Conservation (phyloP, 2,329 filamentous ascomycete species). For the Dryadomyces quercivorus region DNA sequence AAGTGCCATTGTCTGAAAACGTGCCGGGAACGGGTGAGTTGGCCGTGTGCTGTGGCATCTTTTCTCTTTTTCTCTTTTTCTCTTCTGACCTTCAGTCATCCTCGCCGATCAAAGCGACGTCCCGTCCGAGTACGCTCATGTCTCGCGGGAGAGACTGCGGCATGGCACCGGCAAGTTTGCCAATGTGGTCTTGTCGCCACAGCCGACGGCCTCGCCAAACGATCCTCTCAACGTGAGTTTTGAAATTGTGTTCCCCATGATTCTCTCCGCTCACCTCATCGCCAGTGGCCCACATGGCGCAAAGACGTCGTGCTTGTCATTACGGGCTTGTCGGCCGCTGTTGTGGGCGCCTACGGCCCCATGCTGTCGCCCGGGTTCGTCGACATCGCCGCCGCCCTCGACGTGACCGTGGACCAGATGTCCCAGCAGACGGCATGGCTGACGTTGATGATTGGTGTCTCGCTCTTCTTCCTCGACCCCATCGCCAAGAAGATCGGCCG, state of each 20-base stretch:
- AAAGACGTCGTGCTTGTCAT: conserved; percentile 33
- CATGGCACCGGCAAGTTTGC: conserved; percentile 22
- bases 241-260: too few species aligned
- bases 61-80: background rate
- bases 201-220: conserved; percentile 34
- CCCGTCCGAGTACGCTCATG: conserved; percentile 28
- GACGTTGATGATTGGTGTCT: conserved; percentile 33
- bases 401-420: conserved; percentile 29
- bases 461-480: conserved; percentile 37
- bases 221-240: conserved; percentile 31
- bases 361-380: conserved; percentile 39
- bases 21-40: conserved; percentile 1
- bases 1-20: background rate
- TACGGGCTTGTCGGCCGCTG: conserved; percentile 30
- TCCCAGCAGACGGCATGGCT: conserved; percentile 35
- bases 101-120: conserved; percentile 33
- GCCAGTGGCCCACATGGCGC: conserved; percentile 9
- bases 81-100: conserved; percentile 22
- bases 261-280: background rate
- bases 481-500: conserved; percentile 37
- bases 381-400: conserved; percentile 27
- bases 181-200: conserved; percentile 27
- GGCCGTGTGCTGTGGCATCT: background rate
- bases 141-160: conserved; percentile 28
- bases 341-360: conserved; percentile 37